phyloP scores from a whole-genome alignment of 2,329 filamentous ascomycete genomes.

The Colletotrichum gloeosporioides region DNA sequence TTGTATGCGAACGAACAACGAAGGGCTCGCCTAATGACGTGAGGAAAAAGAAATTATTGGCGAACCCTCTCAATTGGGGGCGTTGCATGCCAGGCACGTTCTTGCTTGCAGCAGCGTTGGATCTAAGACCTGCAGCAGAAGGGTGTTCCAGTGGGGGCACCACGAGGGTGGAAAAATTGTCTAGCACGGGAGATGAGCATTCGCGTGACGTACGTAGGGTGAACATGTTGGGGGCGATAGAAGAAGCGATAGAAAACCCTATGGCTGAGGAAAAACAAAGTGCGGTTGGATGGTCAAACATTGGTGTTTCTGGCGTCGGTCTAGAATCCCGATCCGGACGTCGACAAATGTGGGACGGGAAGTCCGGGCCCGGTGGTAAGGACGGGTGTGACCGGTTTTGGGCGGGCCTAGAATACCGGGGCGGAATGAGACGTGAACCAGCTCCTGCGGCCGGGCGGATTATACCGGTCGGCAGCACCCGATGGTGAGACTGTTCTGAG shows the following conservation, averaged over 20 bases:
- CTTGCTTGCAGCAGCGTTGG: not conserved
- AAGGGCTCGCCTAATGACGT: not conserved
- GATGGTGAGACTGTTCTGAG: not conserved
- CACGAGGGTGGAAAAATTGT: not conserved
- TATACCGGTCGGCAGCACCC: not conserved
- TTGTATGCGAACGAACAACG: not conserved
- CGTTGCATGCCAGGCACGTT: not conserved
- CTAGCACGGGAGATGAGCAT: not conserved
- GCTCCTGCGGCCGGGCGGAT: not conserved
- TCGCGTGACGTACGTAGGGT: not conserved
- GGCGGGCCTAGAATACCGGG: constrained; percentile 1
- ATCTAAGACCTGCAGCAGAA: constrained; percentile 4
- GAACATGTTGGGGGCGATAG: not conserved
- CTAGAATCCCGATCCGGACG: not conserved
- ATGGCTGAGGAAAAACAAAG: not conserved
- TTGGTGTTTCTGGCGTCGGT: not conserved
- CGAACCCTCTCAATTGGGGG: not conserved
- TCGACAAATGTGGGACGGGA: not conserved
- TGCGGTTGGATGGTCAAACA: not conserved
- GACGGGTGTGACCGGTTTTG: not conserved
- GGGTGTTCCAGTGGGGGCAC: not conserved
- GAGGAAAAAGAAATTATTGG: not conserved
- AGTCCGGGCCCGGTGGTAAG: not conserved
- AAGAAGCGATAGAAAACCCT: not conserved
- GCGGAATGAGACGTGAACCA: not conserved